phyloP scores from a whole-genome alignment of 2,329 filamentous ascomycete species.

The Alternaria alternata region DNA sequence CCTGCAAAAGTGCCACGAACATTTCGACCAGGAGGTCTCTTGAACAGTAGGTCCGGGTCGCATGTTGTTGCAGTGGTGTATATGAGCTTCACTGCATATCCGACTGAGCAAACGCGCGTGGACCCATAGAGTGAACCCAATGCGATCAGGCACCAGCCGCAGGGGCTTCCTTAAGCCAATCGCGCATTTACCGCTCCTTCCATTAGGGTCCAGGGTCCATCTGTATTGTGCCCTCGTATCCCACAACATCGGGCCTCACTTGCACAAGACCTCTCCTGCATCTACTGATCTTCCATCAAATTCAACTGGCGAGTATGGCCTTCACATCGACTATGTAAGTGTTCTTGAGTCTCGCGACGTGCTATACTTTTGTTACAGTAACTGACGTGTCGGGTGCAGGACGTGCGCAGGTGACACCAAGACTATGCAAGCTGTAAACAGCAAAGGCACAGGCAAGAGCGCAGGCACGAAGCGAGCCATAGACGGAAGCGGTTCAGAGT shows the following conservation, averaged over 20 bases:
- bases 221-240: background rate
- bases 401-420: conserved; percentile 1
- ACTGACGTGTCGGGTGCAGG: conserved; percentile 17
- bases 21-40: background rate
- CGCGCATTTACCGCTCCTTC: conserved; percentile 12
- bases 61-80: background rate
- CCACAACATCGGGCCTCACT: conserved; percentile 16
- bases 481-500: background rate
- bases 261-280: conserved; percentile 15
- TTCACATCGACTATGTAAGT: conserved; percentile 10
- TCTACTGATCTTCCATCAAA: background rate
- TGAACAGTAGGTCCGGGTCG: background rate
- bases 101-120: background rate
- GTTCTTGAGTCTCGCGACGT: background rate
- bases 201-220: background rate
- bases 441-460: conserved; percentile 10
- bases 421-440: background rate
- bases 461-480: conserved; percentile 9
- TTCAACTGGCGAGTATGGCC: background rate
- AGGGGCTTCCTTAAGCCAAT: background rate
- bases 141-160: conserved; percentile 13
- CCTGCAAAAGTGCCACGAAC: background rate
- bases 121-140: background rate
- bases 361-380: background rate
- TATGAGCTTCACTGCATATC: background rate